Conservation (phyloP, 192 early-diverging fungal species). For the Diversispora epigaea region DNA sequence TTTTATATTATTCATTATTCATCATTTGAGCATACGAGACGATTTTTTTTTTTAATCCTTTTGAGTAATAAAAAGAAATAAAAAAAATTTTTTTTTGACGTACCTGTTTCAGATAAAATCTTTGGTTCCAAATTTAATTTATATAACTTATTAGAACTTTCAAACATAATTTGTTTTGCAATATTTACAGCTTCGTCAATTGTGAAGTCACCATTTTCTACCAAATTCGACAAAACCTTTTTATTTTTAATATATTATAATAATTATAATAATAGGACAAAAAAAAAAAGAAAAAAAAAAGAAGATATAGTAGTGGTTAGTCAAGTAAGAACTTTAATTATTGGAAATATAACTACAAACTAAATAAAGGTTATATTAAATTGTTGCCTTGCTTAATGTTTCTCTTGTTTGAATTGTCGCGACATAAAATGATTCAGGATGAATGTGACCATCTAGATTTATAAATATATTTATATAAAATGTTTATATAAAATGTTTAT, state of each 20-base stretch:
- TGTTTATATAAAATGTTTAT: background rate
- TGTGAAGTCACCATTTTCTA: conserved; percentile 8
- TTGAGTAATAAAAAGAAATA: background rate
- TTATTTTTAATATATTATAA: too few relatives aligned
- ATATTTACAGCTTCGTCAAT: conserved; percentile 17
- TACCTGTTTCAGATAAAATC: background rate
- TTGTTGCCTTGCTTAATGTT: conserved; percentile 5
- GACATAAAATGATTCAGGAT: conserved; percentile 23
- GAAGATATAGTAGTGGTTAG: background rate
- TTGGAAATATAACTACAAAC: background rate
- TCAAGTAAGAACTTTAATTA: background rate
- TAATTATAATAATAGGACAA: too few relatives aligned
- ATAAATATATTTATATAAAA: background rate
- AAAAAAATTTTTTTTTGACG: background rate
- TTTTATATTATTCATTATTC: too few relatives aligned
- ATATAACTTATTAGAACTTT: conserved; percentile 16
- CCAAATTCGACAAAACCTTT: conserved; percentile 9
- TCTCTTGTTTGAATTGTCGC: conserved; percentile 20
- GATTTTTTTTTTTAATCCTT: background rate
- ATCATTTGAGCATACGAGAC: too few relatives aligned
- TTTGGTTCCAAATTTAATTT: conserved; percentile 8
- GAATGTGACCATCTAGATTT: conserved; percentile 22
- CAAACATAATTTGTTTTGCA: conserved; percentile 24
- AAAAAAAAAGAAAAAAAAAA: too few relatives aligned
- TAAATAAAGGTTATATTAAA: too few relatives aligned